phyloP scores from a whole-genome alignment of 2,329 filamentous ascomycete species.

The Fusarium algeriense region DNA sequence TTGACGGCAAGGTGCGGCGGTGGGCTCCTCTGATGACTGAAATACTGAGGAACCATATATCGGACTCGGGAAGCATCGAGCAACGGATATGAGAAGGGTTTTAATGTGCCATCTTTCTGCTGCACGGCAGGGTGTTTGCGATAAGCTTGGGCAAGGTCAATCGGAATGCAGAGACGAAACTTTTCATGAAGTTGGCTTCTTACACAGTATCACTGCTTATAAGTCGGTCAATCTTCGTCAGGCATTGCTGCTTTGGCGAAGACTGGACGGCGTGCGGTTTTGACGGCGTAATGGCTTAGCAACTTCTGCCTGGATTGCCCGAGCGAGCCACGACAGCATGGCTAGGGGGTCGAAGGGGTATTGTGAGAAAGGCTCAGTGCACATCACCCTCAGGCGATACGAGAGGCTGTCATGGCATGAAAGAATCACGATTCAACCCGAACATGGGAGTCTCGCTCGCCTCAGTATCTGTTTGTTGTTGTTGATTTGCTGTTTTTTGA shows the following conservation, averaged over 20 bases:
- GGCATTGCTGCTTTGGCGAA: not conserved
- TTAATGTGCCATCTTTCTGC: not conserved
- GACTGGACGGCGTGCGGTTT: not conserved
- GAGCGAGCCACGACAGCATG: conserved; percentile 1
- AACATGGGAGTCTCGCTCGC: conserved; percentile 2
- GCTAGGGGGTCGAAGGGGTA: not conserved
- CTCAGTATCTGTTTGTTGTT: conserved; percentile 15
- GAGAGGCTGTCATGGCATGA: not conserved
- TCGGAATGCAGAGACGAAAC: conserved; percentile 15
- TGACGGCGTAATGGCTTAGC: not conserved
- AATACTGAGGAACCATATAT: not conserved
- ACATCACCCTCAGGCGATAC: not conserved
- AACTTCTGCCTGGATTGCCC: conserved; percentile 21
- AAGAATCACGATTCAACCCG: not conserved
- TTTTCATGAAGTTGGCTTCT: not conserved
- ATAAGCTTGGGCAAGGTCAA: conserved; percentile 5
- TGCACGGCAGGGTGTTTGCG: not conserved
- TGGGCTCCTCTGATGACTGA: not conserved
- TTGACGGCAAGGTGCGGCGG: too few relatives aligned
- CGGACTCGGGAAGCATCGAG: not conserved
- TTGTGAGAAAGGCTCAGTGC: not conserved
- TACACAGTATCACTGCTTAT: not conserved
- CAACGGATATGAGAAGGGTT: not conserved
- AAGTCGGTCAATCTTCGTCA: not conserved
- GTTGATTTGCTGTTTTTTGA: not conserved